Evolutionary conservation across 2,329 filamentous ascomycete genomes (phyloP).

Genomic region (Boeremia lycopersici): DNA sequence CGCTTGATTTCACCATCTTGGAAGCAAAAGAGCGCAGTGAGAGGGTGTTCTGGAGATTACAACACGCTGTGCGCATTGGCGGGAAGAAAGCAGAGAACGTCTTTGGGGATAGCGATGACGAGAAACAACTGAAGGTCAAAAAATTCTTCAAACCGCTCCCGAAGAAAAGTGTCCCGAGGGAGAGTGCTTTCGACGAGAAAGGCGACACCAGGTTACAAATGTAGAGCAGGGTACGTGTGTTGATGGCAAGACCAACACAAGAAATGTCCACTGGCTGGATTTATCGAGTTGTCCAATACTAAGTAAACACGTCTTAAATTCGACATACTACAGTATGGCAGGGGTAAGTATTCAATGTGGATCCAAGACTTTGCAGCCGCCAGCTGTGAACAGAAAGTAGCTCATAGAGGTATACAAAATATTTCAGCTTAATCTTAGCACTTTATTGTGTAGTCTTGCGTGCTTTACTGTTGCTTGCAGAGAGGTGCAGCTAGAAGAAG

Average conservation of each 20-base stretch:
- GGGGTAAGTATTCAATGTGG: too few relatives aligned
- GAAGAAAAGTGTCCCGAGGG: slow-evolving; percentile 4
- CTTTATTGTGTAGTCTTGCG: too few relatives aligned
- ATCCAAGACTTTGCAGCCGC: too few relatives aligned
- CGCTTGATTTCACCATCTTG: slow-evolving; percentile 61
- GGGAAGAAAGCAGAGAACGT: slow-evolving; percentile 47
- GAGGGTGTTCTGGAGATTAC: slow-evolving; percentile 73
- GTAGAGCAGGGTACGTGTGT: not conserved
- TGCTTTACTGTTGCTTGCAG: too few relatives aligned
- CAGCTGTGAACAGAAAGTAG: too few relatives aligned
- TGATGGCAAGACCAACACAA: not conserved
- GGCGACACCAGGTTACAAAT: not conserved
- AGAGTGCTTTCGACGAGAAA: slow-evolving; percentile 24
- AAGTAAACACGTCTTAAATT: too few relatives aligned
- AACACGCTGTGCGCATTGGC: slow-evolving; percentile 72
- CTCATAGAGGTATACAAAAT: too few relatives aligned
- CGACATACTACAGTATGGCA: too few relatives aligned
- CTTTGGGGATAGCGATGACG: slow-evolving; percentile 53
- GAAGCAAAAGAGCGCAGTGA: slow-evolving; percentile 80
- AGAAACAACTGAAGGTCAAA: slow-evolving; percentile 53
- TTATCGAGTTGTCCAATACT: too few relatives aligned
- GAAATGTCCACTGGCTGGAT: not conserved
- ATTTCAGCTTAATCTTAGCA: too few relatives aligned
- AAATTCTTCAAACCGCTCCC: slow-evolving; percentile 19
- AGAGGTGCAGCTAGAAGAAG: too few relatives aligned